phyloP scores from a whole-genome alignment of 73 alveolate species.

The Uronychia setigera region DNA sequence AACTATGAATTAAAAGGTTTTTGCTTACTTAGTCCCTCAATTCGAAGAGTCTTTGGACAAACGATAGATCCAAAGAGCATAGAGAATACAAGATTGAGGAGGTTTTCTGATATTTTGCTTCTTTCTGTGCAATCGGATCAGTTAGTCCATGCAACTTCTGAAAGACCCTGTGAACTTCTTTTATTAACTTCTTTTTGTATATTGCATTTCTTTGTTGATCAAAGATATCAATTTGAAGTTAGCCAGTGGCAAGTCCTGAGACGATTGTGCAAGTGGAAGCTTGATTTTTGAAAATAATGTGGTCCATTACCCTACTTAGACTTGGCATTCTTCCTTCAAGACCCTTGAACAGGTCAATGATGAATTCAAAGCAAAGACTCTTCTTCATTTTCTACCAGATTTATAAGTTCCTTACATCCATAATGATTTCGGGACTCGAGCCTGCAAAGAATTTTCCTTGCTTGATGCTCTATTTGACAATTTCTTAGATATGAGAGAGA shows the following conservation, averaged over 20 bases:
- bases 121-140: neutral
- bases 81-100: neutral
- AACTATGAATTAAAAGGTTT: neutral
- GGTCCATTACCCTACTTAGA: neutral
- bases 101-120: neutral
- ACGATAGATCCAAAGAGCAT: neutral
- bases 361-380: neutral
- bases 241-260: neutral
- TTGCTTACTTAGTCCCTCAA: neutral
- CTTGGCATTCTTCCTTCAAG: neutral
- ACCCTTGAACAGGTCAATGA: neutral
- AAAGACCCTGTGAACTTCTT: neutral
- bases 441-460: neutral
- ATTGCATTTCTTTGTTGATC: neutral
- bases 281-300: too few relatives aligned
- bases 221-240: neutral
- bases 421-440: neutral
- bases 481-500: neutral
- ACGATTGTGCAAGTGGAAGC: neutral
- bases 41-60: neutral
- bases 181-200: neutral
- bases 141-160: neutral
- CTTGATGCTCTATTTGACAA: neutral
- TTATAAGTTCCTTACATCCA: neutral
- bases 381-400: neutral